A percentile compares a stretch with the other conserved stretches of the same genome.
These are phyloP conservation scores for Suillus discolor DNA, from an alignment of 768 basidiomycete genomes.

Conservation along the genomic window DNA sequence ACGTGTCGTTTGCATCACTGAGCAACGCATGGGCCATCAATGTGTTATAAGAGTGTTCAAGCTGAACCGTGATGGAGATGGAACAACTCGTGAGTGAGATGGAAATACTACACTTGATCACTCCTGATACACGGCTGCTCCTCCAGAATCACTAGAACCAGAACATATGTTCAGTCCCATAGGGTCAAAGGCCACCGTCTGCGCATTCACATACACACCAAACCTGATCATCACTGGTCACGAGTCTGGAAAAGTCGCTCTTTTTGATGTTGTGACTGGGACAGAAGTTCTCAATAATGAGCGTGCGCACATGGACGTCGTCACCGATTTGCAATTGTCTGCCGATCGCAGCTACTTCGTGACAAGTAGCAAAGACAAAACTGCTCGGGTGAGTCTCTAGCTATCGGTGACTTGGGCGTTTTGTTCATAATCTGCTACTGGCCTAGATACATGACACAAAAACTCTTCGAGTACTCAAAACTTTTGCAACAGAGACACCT, in stretches of 20 bases:
- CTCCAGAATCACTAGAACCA: slow-evolving; percentile 76
- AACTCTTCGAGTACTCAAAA: slow-evolving; percentile 89
- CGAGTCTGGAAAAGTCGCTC: slow-evolving; percentile 92
- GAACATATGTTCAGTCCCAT: slow-evolving; percentile 80
- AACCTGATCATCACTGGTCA: slow-evolving; percentile 90
- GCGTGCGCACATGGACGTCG: slow-evolving; percentile 81
- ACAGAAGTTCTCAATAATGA: slow-evolving; percentile 85
- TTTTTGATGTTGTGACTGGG: slow-evolving; percentile 87
- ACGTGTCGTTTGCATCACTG: slow-evolving; percentile 89
- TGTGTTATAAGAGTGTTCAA: slow-evolving; percentile 90
- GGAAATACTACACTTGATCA: background rate
- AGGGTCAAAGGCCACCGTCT: slow-evolving; percentile 96
- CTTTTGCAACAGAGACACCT: slow-evolving; percentile 90
- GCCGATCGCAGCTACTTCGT: slow-evolving; percentile 93
- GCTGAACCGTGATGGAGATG: slow-evolving; percentile 83
- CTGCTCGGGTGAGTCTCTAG: slow-evolving; percentile 64
- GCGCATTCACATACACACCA: slow-evolving; percentile 81
- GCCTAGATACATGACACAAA: slow-evolving; percentile 84
- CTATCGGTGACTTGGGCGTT: background rate
- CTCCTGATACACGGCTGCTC: slow-evolving; percentile 7
- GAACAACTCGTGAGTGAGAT: slow-evolving; percentile 67
- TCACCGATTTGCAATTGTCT: slow-evolving; percentile 92
- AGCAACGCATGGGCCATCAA: slow-evolving; percentile 94
- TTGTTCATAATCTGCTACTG: background rate
- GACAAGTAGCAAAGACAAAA: slow-evolving; percentile 97